Conservation (phyloP, 345 rosid genomes). For the Raphanus raphanistrum region DNA sequence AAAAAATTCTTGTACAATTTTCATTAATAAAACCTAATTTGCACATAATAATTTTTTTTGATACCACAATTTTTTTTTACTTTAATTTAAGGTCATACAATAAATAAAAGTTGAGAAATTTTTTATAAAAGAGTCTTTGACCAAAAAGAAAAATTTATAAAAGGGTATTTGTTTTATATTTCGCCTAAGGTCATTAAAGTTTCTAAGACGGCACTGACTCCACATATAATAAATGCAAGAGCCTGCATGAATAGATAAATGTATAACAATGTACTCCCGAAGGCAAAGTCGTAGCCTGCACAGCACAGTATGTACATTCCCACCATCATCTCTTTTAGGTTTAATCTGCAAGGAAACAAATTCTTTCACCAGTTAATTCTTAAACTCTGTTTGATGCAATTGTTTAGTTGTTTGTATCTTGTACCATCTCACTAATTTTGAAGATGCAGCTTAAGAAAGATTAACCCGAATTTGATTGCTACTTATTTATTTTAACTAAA, state of each 20-base stretch:
- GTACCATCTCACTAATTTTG: not conserved
- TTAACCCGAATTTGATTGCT: not conserved
- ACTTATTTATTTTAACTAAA: not conserved
- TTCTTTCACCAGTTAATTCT: not conserved
- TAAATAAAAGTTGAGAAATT: no score
- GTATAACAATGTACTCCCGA: constrained; percentile 63
- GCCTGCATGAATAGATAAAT: constrained; percentile 67
- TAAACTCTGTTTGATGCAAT: not conserved
- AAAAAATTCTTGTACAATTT: no score
- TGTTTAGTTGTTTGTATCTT: not conserved
- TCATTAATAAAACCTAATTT: no score
- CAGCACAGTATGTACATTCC: constrained; percentile 74
- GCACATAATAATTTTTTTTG: no score
- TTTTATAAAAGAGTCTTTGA: no score
- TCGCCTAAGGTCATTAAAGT: no score
- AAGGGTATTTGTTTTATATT: no score
- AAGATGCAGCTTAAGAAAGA: not conserved
- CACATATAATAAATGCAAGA: constrained; percentile 65
- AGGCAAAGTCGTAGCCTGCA: constrained; percentile 59
- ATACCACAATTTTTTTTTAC: no score
- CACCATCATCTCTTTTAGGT: constrained; percentile 61
- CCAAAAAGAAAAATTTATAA: no score
- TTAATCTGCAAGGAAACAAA: constrained; percentile 46
- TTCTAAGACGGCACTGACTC: no score
- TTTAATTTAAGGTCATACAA: no score